Conservation (phyloP, 768 basidiomycete species). For the Lentinula raphanica region DNA sequence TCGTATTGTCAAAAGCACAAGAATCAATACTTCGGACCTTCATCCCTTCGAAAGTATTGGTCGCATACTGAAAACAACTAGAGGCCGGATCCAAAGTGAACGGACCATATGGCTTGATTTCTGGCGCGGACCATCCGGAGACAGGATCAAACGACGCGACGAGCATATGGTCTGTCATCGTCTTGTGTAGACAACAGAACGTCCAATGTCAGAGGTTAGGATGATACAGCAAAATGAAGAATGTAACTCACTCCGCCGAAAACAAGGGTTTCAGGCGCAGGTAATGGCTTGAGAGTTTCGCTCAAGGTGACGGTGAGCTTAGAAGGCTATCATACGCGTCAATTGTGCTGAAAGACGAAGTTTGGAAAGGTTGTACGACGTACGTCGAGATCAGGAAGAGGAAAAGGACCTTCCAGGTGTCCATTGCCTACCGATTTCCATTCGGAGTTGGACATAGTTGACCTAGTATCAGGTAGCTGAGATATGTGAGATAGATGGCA, state of each 20-base stretch:
- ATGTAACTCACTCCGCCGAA: background rate
- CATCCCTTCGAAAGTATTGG: conserved; percentile 86
- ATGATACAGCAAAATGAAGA: background rate
- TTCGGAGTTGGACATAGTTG: background rate
- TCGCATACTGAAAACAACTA: conserved; percentile 82
- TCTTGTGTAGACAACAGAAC: conserved; percentile 23
- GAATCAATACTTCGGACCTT: conserved; percentile 34
- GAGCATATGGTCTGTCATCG: conserved; percentile 76
- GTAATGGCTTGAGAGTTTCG: background rate
- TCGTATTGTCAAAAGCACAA: too few relatives aligned
- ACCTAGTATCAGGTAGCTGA: background rate
- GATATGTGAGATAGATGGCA: too few relatives aligned
- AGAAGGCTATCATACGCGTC: background rate
- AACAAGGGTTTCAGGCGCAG: background rate
- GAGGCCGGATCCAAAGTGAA: conserved; percentile 64
- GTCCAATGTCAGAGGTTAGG: too few relatives aligned
- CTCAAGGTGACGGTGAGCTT: background rate
- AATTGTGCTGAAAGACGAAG: background rate
- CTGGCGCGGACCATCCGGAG: conserved; percentile 65
- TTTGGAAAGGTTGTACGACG: background rate
- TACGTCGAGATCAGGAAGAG: conserved; percentile 1
- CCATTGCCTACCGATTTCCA: conserved; percentile 9
- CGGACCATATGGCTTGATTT: conserved; percentile 73
- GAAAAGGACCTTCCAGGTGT: background rate
- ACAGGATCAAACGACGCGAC: conserved; percentile 55